These are phyloP conservation scores for Phaeophleospora eucalypticola DNA, from an alignment of 2,329 filamentous ascomycete genomes.

Conservation along the genomic window DNA sequence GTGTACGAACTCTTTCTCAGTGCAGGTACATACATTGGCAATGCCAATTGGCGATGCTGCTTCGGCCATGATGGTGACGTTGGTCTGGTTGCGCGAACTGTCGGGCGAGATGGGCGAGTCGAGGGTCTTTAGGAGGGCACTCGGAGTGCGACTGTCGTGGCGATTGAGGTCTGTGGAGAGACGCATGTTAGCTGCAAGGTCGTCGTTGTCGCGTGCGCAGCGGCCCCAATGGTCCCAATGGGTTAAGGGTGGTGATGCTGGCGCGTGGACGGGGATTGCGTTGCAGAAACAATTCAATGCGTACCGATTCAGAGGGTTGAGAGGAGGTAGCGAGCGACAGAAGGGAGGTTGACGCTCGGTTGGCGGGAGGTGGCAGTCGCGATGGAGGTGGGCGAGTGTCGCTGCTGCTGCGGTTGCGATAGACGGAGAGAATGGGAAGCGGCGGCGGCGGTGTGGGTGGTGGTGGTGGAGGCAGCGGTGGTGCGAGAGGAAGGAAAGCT, in stretches of 20 bases:
- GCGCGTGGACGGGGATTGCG: slow-evolving; percentile 4
- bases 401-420: neutral
- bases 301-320: neutral
- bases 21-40: slow-evolving; percentile 59
- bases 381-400: neutral
- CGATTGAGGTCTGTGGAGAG: neutral
- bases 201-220: neutral
- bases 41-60: slow-evolving; percentile 66
- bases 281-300: neutral
- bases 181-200: neutral
- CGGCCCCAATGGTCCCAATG: neutral
- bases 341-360: neutral
- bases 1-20: neutral
- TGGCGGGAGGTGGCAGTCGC: neutral
- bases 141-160: neutral
- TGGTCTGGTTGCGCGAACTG: slow-evolving; percentile 3
- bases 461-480: neutral
- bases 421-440: neutral
- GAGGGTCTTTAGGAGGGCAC: slow-evolving; percentile 7
- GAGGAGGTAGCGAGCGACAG: neutral
- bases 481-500: slow-evolving; percentile 3
- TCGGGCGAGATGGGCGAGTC: slow-evolving; percentile 5
- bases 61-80: slow-evolving; percentile 53
- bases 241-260: neutral
- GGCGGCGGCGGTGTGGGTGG: no score